Conservation (phyloP, 768 basidiomycete species). For the Clathrus columnatus region DNA sequence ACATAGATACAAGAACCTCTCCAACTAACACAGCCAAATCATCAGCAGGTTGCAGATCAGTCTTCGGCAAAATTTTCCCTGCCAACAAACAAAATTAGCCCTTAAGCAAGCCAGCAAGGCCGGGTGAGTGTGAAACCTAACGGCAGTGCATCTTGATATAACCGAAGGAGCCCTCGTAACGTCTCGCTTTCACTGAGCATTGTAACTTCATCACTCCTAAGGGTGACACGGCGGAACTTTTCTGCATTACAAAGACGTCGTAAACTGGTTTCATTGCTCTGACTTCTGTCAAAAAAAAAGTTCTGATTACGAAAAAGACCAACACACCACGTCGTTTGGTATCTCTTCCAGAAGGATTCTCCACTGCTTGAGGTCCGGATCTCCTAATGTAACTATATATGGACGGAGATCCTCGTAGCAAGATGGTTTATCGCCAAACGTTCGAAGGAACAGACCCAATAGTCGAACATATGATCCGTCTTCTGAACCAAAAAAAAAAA, state of each 20-base stretch:
- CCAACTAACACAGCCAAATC: conserved; percentile 73
- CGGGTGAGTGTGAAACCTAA: conserved; percentile 30
- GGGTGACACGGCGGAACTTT: conserved; percentile 62
- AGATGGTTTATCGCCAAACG: conserved; percentile 72
- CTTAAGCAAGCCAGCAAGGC: background rate
- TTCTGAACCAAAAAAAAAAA: conserved; percentile 18
- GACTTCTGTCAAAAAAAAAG: background rate
- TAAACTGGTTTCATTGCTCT: conserved; percentile 49
- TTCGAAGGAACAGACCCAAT: conserved; percentile 59
- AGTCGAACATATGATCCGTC: conserved; percentile 25
- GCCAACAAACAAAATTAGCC: background rate
- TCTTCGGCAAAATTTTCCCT: conserved; percentile 51
- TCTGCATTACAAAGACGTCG: conserved; percentile 62
- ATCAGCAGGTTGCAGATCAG: conserved; percentile 83
- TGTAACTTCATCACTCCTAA: conserved; percentile 41
- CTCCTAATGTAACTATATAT: conserved; percentile 43
- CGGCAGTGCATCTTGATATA: conserved; percentile 59
- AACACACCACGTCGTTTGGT: conserved; percentile 38
- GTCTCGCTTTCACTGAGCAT: conserved; percentile 47
- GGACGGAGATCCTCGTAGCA: conserved; percentile 80
- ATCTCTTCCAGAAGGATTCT: conserved; percentile 36
- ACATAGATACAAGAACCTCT: conserved; percentile 56
- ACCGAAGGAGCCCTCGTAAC: conserved; percentile 42
- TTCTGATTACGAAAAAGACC: conserved; percentile 15
- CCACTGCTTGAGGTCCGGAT: conserved; percentile 42